Evolutionary conservation across 345 rosid species (phyloP), one percentile per base, ranked within the genome.

Genomic region (Salix brachista): DNA sequence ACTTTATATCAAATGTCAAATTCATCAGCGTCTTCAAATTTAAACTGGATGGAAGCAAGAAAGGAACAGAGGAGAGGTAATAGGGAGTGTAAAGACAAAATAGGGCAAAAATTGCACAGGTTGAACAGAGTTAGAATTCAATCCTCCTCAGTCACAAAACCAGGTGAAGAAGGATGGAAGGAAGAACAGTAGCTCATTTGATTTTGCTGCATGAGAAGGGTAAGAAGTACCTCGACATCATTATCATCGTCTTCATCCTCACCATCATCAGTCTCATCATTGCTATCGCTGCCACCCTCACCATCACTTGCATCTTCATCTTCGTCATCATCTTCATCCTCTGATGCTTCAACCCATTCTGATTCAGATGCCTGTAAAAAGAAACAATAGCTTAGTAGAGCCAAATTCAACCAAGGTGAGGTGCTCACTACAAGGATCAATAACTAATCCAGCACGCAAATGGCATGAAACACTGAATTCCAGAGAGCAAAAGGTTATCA

Each of bases 281-380:
- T 79, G 70, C 85, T 85, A 78, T 86, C 90, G 62, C 81, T 82
- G 32, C 87, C 86, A 66, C 85, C 83, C 36, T 88, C 95, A 19
- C 89, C 94, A 5, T 87, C 92, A 69, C 74, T 78, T 26, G 66
- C 85, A 69, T 85, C 94, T 14, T 85, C 92, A 62, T 87, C 91
- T 0, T 87, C 97, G n/a, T 91, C 96, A 23, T 85, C 97, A 74
- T 90, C 92, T 41, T 94, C 99, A 66, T 89, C 92, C 72, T 95
- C 99, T 21, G 96, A 91, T 58, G 86, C 92, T 78, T 91, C 96
- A 46, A 93, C 79, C 97, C 99, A 95, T 84, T 95, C 97, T 66
- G 91, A 85, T 87, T 95, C 97, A 80, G 96, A 86, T 72, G 97
- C 92, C 99, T 95, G 68, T 13, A 68, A 70, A 65, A 23, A 69